A percentile compares a stretch with the other conserved stretches of the same genome.
These are phyloP conservation scores for Gymnopilus junonius DNA, from an alignment of 768 basidiomycete genomes.

Conservation along the genomic window DNA sequence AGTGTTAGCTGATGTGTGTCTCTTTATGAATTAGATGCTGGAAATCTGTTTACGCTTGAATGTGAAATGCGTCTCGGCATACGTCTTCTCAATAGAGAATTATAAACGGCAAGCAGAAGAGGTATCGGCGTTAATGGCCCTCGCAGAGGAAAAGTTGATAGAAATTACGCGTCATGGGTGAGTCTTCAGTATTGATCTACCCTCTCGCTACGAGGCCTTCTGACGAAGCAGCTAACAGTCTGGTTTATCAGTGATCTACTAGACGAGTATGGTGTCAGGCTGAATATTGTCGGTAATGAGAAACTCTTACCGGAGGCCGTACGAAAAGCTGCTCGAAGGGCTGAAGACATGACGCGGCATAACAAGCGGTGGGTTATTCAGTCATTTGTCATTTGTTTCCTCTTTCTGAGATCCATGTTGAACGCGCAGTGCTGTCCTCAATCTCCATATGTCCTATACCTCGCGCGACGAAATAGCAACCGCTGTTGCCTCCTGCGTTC, in stretches of 20 bases:
- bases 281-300: conserved; percentile 80
- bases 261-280: conserved; percentile 78
- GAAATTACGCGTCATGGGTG: conserved; percentile 86
- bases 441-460: conserved; percentile 92
- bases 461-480: conserved; percentile 90
- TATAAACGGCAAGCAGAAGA: conserved; percentile 88
- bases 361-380: conserved; percentile 63
- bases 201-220: background rate
- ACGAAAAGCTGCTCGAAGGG: conserved; percentile 65
- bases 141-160: conserved; percentile 77
- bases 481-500: conserved; percentile 63
- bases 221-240: background rate
- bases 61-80: conserved; percentile 87
- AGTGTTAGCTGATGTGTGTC: background rate
- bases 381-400: background rate
- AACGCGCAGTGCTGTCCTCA: conserved; percentile 74
- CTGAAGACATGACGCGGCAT: conserved; percentile 76
- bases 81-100: conserved; percentile 98
- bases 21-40: conserved; percentile 58
- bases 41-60: conserved; percentile 84
- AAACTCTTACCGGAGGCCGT: conserved; percentile 82
- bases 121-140: conserved; percentile 84
- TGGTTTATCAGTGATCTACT: conserved; percentile 65
- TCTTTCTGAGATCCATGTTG: background rate
- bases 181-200: conserved; percentile 26